Evolutionary conservation across 139 green algal genomes (phyloP).

Genomic region (Asterochloris sp.): DNA sequence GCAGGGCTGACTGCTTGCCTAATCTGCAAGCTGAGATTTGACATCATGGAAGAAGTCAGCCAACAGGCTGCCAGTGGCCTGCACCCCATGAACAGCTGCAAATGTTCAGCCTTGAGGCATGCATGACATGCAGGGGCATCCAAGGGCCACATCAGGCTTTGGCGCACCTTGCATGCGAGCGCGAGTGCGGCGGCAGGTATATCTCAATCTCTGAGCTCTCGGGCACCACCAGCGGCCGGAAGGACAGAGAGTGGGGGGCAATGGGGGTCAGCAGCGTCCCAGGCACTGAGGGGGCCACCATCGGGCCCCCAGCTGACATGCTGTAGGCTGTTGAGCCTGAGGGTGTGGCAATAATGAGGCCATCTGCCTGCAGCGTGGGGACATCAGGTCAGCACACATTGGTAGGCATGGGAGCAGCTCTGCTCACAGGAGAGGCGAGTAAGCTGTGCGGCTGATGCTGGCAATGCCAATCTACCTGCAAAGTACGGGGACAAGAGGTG

Average conservation of each 20-base stretch:
- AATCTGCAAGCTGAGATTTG: no score
- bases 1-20: no score
- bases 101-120: no score
- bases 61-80: no score
- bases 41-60: no score
- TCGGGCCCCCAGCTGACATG: conserved; percentile 81
- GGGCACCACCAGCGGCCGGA: conserved; percentile 79
- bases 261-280: conserved; percentile 87
- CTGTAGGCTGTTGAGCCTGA: conserved; percentile 84
- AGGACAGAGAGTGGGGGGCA: conserved; percentile 78
- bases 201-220: conserved; percentile 74
- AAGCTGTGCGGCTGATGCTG: no score
- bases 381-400: neutral
- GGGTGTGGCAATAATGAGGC: conserved; percentile 85
- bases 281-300: conserved; percentile 84
- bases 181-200: conserved; percentile 53
- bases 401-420: neutral
- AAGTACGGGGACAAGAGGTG: neutral
- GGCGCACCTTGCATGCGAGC: conserved; percentile 42
- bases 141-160: neutral
- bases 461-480: conserved; percentile 13
- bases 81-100: no score
- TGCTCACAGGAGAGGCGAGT: neutral
- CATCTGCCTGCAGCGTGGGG: conserved; percentile 59
- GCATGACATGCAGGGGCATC: neutral